Conservation (phyloP, 2,329 filamentous ascomycete genomes). For the Pseudocercospora macadamiae region DNA sequence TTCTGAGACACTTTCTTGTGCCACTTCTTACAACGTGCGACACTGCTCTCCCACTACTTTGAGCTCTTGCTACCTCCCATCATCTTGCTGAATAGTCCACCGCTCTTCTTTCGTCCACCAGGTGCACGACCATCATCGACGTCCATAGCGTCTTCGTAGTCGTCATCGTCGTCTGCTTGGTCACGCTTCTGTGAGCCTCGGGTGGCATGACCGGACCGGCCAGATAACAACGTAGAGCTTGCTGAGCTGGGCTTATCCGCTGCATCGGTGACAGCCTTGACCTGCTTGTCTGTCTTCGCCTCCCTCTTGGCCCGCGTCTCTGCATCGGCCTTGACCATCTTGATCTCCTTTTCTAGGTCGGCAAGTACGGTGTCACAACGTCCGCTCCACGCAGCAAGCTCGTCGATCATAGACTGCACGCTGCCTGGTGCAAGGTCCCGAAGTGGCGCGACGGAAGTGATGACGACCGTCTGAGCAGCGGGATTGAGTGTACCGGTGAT, state of each 20-base stretch:
- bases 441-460: slow-evolving; percentile 79
- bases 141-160: slow-evolving; percentile 40
- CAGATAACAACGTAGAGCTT: slow-evolving; percentile 8
- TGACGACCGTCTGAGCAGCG: slow-evolving; percentile 70
- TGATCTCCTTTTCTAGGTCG: slow-evolving; percentile 76
- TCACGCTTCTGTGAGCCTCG: slow-evolving; percentile 23
- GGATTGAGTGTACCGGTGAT: slow-evolving; percentile 83
- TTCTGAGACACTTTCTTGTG: too few relatives aligned
- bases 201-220: slow-evolving; percentile 18
- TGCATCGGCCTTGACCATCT: slow-evolving; percentile 59
- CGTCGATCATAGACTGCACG: slow-evolving; percentile 67
- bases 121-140: slow-evolving; percentile 29
- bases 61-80: neutral
- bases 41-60: neutral
- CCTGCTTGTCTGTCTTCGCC: slow-evolving; percentile 45
- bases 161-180: slow-evolving; percentile 32
- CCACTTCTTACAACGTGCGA: neutral
- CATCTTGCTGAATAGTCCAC: neutral
- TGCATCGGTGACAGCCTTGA: slow-evolving; percentile 37
- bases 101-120: neutral
- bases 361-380: slow-evolving; percentile 74
- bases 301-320: slow-evolving; percentile 46
- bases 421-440: slow-evolving; percentile 80
- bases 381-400: slow-evolving; percentile 74
- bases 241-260: slow-evolving; percentile 24